Base-by-base conservation (phyloP, 495 filamentous ascomycete species). In the Penicillium verhagenii region DNA sequence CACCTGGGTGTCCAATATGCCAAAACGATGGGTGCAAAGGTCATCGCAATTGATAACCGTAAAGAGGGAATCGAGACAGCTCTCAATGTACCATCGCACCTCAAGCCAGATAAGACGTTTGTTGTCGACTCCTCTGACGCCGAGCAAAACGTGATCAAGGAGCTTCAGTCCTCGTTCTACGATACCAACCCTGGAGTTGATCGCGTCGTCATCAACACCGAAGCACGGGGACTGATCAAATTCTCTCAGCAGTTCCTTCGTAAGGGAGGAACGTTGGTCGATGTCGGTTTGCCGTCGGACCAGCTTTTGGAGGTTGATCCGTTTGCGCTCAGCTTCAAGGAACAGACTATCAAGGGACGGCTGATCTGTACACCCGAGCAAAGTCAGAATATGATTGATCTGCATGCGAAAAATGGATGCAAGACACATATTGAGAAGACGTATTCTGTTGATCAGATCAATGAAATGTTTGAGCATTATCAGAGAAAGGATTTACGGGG, bases 291-390 rank as follows among this genome's bases (percentile, higher is more conserved):
- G 26, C 50, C 56, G 1, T 50, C 56, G 6, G 47, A 51, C 2
- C 1, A 8, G 29, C 1, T 24, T 38, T 38, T 59, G 20, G 56
- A 54, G 20, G 50, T 58, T 19, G 50, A 57, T 47, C 48, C 54
- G 10, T 57, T 57, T 33, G 54, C 54, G 6, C 18, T 57, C 21
- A 51, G 38, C 28, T 57, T 57, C 20, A 57, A 57, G 48, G 54
- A 57, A 31, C 47, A 57, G 29, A 57, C 48, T 20, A 31, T 57
- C 4, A 57, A 47, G 33, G 54, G 54, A 1, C 16, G 55, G 9
- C 43, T 57, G 50, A 57, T 57, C 44, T 57, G 49, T 26, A 57
- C 55, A 19, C 55, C 55, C 3, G 44, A 57, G 43, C 55, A 57
- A 25, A 48, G 55, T 53, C 55, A 57, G 35, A 43, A 57, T 43